Conservation (phyloP, 1,284 basidiomycete species). For the Leccinum huronense region DNA sequence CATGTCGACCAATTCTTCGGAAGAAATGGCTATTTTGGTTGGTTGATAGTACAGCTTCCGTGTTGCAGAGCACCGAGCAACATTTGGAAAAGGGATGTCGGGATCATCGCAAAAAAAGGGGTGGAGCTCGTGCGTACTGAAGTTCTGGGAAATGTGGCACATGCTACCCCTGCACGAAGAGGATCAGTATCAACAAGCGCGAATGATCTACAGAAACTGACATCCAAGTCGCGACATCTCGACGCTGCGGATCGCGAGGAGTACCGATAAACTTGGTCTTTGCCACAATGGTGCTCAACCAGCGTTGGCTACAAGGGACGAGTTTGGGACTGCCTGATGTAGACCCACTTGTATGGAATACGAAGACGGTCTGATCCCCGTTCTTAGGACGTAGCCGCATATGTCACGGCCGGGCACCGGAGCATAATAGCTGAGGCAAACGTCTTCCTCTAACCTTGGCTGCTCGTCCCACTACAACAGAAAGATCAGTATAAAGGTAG, state of each 20-base stretch:
- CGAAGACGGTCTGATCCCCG: slow-evolving; percentile 53
- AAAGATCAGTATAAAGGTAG: too few species aligned
- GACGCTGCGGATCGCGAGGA: slow-evolving; percentile 48
- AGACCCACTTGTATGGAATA: slow-evolving; percentile 74
- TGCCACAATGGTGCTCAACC: slow-evolving; percentile 54
- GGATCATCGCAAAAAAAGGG: slow-evolving; percentile 23
- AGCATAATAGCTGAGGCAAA: too few species aligned
- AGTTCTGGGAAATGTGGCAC: slow-evolving; percentile 67
- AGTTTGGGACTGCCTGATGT: slow-evolving; percentile 74
- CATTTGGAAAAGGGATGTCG: slow-evolving; percentile 40
- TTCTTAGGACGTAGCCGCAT: slow-evolving; percentile 23
- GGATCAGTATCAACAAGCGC: slow-evolving; percentile 25
- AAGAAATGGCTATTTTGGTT: slow-evolving; percentile 58
- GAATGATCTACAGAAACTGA: slow-evolving; percentile 37
- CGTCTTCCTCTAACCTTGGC: too few species aligned
- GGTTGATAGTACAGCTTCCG: slow-evolving; percentile 71
- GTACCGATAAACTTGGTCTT: slow-evolving; percentile 55
- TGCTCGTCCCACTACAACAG: too few species aligned
- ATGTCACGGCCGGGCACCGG: too few species aligned
- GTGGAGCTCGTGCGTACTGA: slow-evolving; percentile 48
- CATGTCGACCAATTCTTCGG: slow-evolving; percentile 71
- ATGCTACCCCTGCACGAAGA: slow-evolving; percentile 58
- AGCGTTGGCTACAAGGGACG: slow-evolving; percentile 61
- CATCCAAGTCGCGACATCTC: slow-evolving; percentile 71
- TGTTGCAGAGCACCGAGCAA: slow-evolving; percentile 66